Percentiles rank a stretch among this genome's conserved stretches.
These are phyloP conservation scores for Ilyonectria mors-panacis DNA, from an alignment of 2,329 filamentous ascomycete species.

Conservation along the genomic window DNA sequence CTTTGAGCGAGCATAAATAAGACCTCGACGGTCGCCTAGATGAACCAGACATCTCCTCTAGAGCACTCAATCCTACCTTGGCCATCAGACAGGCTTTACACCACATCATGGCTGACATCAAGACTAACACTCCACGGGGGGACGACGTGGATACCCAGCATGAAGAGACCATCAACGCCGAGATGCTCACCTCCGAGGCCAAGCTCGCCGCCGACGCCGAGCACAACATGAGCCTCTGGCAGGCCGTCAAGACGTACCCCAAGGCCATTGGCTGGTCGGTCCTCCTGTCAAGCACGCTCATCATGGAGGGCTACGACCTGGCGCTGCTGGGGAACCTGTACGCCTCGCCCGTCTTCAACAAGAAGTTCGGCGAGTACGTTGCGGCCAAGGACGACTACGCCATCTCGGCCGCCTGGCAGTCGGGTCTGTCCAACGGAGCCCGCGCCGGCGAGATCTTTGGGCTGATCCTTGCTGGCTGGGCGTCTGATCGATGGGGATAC, in stretches of 20 bases:
- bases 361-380: slow-evolving; percentile 61
- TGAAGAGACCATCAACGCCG: slow-evolving; percentile 43
- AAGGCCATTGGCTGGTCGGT: slow-evolving; percentile 65
- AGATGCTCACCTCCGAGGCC: slow-evolving; percentile 54
- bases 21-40: slow-evolving; percentile 3
- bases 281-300: slow-evolving; percentile 61
- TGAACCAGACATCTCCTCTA: not conserved
- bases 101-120: slow-evolving; percentile 44
- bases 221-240: slow-evolving; percentile 58
- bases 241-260: slow-evolving; percentile 60
- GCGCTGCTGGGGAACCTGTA: slow-evolving; percentile 66
- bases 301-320: slow-evolving; percentile 68
- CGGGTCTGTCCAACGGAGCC: slow-evolving; percentile 68
- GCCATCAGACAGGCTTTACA: not conserved
- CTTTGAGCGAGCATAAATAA: slow-evolving; percentile 17
- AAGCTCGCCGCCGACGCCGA: slow-evolving; percentile 59
- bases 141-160: slow-evolving; percentile 45
- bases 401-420: slow-evolving; percentile 71
- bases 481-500: slow-evolving; percentile 66
- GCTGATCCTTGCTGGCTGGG: slow-evolving; percentile 66
- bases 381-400: slow-evolving; percentile 57
- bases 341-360: slow-evolving; percentile 61
- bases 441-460: slow-evolving; percentile 70
- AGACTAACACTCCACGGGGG: slow-evolving; percentile 25
- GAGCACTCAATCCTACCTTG: not conserved